Conservation (phyloP, 176 grass and related monocot species). For the Puya raimondii region DNA sequence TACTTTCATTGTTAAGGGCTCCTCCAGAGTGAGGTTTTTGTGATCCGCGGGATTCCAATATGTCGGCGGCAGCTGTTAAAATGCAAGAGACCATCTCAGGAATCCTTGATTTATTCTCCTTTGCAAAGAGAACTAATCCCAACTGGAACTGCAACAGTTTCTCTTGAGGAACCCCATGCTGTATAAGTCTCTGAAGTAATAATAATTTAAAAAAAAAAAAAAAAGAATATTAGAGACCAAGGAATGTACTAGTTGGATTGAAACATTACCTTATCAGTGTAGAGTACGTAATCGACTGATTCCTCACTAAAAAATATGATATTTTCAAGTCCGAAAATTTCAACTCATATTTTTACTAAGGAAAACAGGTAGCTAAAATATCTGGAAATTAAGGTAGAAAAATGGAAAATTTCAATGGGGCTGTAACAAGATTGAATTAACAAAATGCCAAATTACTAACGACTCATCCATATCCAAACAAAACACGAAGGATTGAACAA, state of each 20-base stretch:
- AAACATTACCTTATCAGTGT: no score
- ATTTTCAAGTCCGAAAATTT: no score
- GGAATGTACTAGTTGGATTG: not conserved
- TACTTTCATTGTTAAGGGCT: not conserved
- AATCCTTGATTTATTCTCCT: constrained; percentile 28
- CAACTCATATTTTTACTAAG: no score
- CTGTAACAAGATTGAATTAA: no score
- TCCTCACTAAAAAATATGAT: no score
- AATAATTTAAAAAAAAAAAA: not conserved
- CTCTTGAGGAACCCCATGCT: constrained; percentile 51
- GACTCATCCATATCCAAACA: not conserved
- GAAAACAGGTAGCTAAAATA: no score
- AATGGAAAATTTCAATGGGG: no score
- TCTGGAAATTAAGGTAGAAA: no score
- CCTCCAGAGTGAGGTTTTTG: constrained; percentile 20
- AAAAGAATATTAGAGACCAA: not conserved
- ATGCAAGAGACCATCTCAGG: constrained; percentile 30
- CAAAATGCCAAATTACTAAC: no score
- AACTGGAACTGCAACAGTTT: constrained; percentile 32
- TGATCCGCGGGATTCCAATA: constrained; percentile 11
- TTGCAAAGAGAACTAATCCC: constrained; percentile 29
- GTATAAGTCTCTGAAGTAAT: constrained; percentile 60
- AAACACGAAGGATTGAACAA: not conserved
- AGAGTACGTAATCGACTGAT: no score
- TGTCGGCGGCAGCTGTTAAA: constrained; percentile 40